phyloP scores from a whole-genome alignment of 2,329 filamentous ascomycete species.

The Trichoderma breve region DNA sequence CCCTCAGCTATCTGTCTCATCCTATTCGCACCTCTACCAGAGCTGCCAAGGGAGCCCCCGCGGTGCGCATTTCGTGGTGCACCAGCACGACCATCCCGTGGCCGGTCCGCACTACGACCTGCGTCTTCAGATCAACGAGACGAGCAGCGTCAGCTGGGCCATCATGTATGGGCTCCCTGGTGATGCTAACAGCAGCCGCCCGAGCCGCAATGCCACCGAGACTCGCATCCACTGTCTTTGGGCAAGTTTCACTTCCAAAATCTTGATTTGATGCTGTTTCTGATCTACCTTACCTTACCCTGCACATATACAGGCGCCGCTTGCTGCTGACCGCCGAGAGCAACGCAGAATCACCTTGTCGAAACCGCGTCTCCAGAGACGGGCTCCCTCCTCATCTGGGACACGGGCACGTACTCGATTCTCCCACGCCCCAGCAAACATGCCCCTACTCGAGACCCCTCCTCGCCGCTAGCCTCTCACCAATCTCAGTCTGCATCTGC shows the following conservation, averaged over 20 bases:
- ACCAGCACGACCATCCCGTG: constrained; percentile 71
- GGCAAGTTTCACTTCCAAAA: constrained; percentile 37
- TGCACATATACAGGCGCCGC: neutral
- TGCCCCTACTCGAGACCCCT: constrained; percentile 31
- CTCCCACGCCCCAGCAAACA: constrained; percentile 43
- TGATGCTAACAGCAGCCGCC: constrained; percentile 52
- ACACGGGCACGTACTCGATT: constrained; percentile 58
- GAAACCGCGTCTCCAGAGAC: constrained; percentile 55
- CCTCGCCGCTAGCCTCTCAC: constrained; percentile 30
- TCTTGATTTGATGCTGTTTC: neutral
- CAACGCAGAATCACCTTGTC: constrained; percentile 56
- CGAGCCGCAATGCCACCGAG: constrained; percentile 60
- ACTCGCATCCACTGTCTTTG: constrained; percentile 61
- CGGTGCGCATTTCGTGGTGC: constrained; percentile 63
- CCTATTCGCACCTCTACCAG: constrained; percentile 40
- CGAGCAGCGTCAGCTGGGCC: constrained; percentile 64
- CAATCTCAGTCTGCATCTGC: constrained; percentile 20
- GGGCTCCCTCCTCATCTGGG: constrained; percentile 62
- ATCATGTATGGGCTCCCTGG: constrained; percentile 63
- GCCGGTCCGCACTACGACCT: constrained; percentile 69
- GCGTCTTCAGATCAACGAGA: constrained; percentile 65
- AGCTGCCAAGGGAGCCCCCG: constrained; percentile 29
- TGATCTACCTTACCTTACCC: neutral
- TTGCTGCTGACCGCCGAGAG: neutral
- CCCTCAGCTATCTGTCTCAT: constrained; percentile 36